Evolutionary conservation across 805 yeast genomes (phyloP), one percentile per base, ranked within the genome.

Genomic region (Clavispora vitiphila): DNA sequence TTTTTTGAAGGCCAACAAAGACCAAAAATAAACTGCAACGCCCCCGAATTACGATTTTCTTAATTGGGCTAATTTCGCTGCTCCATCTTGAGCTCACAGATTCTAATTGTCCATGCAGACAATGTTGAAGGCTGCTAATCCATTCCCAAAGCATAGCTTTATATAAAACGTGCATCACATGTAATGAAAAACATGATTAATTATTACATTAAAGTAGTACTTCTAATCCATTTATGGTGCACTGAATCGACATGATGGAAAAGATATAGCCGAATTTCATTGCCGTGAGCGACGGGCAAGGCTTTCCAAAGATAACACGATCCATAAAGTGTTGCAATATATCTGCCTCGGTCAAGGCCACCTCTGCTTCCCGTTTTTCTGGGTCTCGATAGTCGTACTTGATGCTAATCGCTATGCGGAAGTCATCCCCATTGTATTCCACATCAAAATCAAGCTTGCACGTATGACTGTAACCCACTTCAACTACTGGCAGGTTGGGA

Each of bases 191-290:
- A 18, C 21, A 31, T 20, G 22, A 31, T 20, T 5, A 18, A 20
- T 18, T 16, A 20, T 34, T 7, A 15, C 9, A 34, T 22, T 34
- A 48, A 5, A 48, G 39, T 38, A 41, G 46, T 6, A 48, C 34
- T 18, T 50, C 53, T 32, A 50, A 38, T 9, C 43, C 50, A 20
- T 49, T 48, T 8, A 50, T 34, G 8, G 42, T 19, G 37, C 53
- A 47, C 8, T 32, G 37, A 21, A 43, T 29, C 4, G 35, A 34
- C 9, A 37, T 26, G 40, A 50, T 39, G 27, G 37, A 41, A 40
- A 49, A 40, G 15, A 39, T 30, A 29, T 42, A 48, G 29, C 42
- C 40, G 36, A 50, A 30, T 36, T 38, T 40, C 50, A 50, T 50
- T 31, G 44, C 51, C 9, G 38, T 40, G 22, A 48, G 31, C 6